Base-by-base conservation (phyloP, 2,329 filamentous ascomycete species). In the Aspergillus costaricaensis region DNA sequence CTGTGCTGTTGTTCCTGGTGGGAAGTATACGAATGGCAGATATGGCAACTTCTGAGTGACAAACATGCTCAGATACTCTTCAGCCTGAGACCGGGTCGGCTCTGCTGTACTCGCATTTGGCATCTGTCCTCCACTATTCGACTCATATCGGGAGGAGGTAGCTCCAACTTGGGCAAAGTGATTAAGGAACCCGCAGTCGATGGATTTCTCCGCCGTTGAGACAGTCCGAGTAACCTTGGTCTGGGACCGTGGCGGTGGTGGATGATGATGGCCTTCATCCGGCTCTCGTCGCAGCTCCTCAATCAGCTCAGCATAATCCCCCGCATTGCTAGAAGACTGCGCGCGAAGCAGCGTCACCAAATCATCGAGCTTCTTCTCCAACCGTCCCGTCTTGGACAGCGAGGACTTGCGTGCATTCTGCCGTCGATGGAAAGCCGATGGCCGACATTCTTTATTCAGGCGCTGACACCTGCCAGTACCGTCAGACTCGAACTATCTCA, bases 1-100 rank as follows among this genome's bases (percentile, higher is more conserved):
- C 38, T 72, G 67, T 2, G 80, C 76, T 7, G 57, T 60, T 5
- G 43, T 57, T 0, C 73, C 69, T 0, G 72, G 59, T 0, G 76
- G 71, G 0, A 85, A 63, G 48, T 79, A 69, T 49, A 83, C 71
- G 54, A 82, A 81, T 0, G 83, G 82, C 17, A 83, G 79, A 53
- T 76, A 78, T 0, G 68, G 70, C 4, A 82, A 71, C 74, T 73
- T 74, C 17, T 78, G 75, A 1, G 69, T 72, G 15, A 75, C 76
- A 61, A 84, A 85, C 7, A 72, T 74, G 30, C 64, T 53, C 4
- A 85, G 71, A 39, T 74, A 73, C 8, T 70, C 64, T 50, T 81
- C 79, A 3, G 55, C 59, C 17, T 61, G 59, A 2, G 77, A 79
- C 49, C 47, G 23, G 32, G 38, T 50, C 9, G 55, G 59, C 30